A percentile compares a stretch with the other conserved stretches of the same genome.
Evolutionary conservation across 2,329 filamentous ascomycete genomes (phyloP).

Genomic region (Colletotrichum siamense): DNA sequence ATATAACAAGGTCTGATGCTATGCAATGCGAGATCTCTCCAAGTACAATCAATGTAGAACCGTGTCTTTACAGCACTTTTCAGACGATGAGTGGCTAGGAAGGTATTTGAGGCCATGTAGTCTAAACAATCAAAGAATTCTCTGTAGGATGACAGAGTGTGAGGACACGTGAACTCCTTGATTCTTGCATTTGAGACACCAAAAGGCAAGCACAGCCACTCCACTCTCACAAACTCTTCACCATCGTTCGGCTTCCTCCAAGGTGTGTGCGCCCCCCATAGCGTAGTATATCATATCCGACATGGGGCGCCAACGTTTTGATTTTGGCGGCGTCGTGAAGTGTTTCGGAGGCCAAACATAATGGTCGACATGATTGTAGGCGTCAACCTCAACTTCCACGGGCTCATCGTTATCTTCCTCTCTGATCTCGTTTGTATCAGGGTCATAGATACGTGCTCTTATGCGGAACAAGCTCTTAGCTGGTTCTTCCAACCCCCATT

Average conservation of each 20-base stretch:
- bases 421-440: neutral
- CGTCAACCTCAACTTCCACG: neutral
- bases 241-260: neutral
- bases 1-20: neutral
- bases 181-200: neutral
- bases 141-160: neutral
- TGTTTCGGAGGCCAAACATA: neutral
- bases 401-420: neutral
- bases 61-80: neutral
- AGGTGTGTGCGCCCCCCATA: neutral
- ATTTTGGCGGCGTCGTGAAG: neutral
- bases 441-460: neutral
- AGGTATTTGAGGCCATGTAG: too few relatives aligned
- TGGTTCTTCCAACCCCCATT: neutral
- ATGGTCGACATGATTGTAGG: neutral
- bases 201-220: neutral
- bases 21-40: neutral
- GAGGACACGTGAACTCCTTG: neutral
- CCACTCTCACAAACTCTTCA: neutral
- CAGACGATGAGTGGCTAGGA: neutral
- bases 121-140: neutral
- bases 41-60: neutral
- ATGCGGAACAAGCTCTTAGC: neutral
- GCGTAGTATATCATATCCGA: neutral
- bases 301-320: neutral